These are phyloP conservation scores for Cicer chorassanicum DNA, from an alignment of 306 rosid genomes.

Conservation along the genomic window DNA sequence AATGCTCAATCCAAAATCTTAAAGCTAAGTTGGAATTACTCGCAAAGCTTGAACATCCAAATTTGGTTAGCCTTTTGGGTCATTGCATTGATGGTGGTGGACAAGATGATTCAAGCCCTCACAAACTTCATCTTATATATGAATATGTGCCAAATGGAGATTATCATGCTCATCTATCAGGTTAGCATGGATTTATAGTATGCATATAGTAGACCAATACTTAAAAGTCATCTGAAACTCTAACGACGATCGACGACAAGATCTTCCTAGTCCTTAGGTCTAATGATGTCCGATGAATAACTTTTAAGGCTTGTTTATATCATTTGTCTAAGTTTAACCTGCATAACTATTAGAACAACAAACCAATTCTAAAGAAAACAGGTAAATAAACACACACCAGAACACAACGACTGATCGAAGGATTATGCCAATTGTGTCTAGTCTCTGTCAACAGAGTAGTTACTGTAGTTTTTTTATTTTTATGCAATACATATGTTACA, in stretches of 20 bases:
- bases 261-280: too few relatives aligned
- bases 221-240: too few relatives aligned
- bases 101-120: conserved; percentile 60
- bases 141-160: conserved; percentile 72
- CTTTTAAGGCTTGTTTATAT: neutral
- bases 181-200: conserved; percentile 46
- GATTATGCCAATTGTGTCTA: too few relatives aligned
- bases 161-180: conserved; percentile 68
- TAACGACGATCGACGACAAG: too few relatives aligned
- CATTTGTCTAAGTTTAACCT: neutral
- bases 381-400: too few relatives aligned
- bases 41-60: conserved; percentile 88
- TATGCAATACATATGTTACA: too few relatives aligned
- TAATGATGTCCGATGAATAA: too few relatives aligned
- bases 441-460: too few relatives aligned
- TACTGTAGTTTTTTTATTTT: too few relatives aligned
- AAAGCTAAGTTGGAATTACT: conserved; percentile 75
- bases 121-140: conserved; percentile 67
- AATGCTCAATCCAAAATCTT: conserved; percentile 67
- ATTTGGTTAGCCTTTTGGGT: conserved; percentile 85
- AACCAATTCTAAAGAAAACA: too few relatives aligned
- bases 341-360: neutral
- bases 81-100: conserved; percentile 66
- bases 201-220: neutral
- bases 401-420: too few relatives aligned